These are phyloP conservation scores for Scutellaria barbata DNA, from an alignment of 257 asterid genomes.

Conservation along the genomic window DNA sequence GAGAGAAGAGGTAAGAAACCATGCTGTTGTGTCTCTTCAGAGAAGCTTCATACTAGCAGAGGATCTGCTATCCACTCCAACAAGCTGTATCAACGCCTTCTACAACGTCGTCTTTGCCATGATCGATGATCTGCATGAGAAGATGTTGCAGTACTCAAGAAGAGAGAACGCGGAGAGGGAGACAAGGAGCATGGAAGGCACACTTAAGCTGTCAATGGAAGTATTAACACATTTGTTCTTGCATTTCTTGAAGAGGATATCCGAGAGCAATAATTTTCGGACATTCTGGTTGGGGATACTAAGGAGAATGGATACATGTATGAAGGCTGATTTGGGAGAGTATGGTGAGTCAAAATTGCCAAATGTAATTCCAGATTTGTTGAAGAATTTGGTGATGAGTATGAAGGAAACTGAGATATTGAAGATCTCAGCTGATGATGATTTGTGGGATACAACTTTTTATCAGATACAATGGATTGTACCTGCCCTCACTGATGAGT, in stretches of 20 bases:
- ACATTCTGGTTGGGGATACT: slow-evolving; percentile 83
- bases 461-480: slow-evolving; percentile 93
- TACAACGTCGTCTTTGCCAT: slow-evolving; percentile 74
- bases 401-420: slow-evolving; percentile 77
- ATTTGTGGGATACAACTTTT: slow-evolving; percentile 79
- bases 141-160: slow-evolving; percentile 86
- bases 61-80: slow-evolving; percentile 70
- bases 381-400: slow-evolving; percentile 59
- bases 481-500: slow-evolving; percentile 77
- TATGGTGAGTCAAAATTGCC: slow-evolving; percentile 77
- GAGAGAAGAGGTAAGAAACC: slow-evolving; percentile 89
- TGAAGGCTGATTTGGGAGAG: slow-evolving; percentile 80
- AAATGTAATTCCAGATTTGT: slow-evolving; percentile 57
- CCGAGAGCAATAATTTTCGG: slow-evolving; percentile 74
- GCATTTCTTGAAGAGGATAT: slow-evolving; percentile 65
- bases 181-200: slow-evolving; percentile 89
- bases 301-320: slow-evolving; percentile 85
- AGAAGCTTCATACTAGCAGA: slow-evolving; percentile 72
- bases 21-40: slow-evolving; percentile 69
- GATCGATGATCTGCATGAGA: slow-evolving; percentile 89
- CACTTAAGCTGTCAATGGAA: slow-evolving; percentile 77
- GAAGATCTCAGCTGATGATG: slow-evolving; percentile 63
- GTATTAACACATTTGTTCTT: slow-evolving; percentile 68
- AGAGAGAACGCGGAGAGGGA: slow-evolving; percentile 85
- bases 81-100: slow-evolving; percentile 71